These are phyloP conservation scores for Vickermania ingenoplastis DNA, from an alignment of 208 protist species.

Conservation along the genomic window DNA sequence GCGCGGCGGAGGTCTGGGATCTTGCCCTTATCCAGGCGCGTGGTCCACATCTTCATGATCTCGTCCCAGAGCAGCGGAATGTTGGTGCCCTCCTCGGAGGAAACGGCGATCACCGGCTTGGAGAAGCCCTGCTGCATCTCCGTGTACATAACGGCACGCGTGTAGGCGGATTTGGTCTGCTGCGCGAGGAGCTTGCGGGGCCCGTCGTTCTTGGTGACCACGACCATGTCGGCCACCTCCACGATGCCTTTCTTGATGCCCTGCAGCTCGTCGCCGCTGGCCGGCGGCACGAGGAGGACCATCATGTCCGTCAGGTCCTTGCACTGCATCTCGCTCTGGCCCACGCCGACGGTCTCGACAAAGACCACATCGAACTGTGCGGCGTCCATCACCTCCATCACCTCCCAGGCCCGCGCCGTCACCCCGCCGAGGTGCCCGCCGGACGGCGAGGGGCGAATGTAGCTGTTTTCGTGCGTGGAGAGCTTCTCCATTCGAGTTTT, in stretches of 20 bases:
- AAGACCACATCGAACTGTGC: conserved; percentile 88
- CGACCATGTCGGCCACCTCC: conserved; percentile 90
- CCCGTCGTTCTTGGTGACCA: conserved; percentile 94
- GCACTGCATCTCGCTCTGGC: conserved; percentile 80
- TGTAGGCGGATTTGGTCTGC: conserved; percentile 34
- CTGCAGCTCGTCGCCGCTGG: conserved; percentile 90
- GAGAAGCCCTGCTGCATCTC: conserved; percentile 26
- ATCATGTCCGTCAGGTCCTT: conserved; percentile 90
- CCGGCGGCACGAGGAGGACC: conserved; percentile 86
- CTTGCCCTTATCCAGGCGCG: conserved; percentile 16
- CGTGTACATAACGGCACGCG: conserved; percentile 41
- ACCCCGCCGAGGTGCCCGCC: conserved; percentile 90
- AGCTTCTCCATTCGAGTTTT: conserved; percentile 93
- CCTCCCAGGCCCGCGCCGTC: conserved; percentile 82
- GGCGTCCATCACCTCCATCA: conserved; percentile 86
- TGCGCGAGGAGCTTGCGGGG: conserved; percentile 28
- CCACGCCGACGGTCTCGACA: conserved; percentile 96
- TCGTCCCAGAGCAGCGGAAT: conserved; percentile 25
- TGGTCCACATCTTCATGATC: conserved; percentile 29
- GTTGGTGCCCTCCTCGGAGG: conserved; percentile 22
- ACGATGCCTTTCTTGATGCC: conserved; percentile 93
- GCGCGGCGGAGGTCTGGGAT: conserved; percentile 19
- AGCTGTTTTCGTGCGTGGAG: conserved; percentile 68
- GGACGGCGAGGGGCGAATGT: conserved; percentile 86
- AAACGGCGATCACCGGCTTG: conserved; percentile 39